phyloP scores from a whole-genome alignment of 192 early-diverging fungal species.

The Backusella psychrophila region DNA sequence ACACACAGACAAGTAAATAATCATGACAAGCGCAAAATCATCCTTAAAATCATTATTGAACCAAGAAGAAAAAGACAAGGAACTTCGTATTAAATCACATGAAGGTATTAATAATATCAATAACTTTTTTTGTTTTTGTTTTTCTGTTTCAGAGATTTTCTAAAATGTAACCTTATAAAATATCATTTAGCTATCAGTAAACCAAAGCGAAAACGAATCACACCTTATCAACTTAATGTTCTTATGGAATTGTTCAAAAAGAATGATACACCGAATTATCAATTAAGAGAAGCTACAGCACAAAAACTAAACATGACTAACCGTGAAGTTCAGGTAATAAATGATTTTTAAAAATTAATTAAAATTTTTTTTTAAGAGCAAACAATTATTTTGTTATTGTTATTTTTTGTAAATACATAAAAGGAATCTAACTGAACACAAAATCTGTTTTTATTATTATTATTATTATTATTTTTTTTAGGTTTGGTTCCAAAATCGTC shows the following conservation, averaged over 20 bases:
- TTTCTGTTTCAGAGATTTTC: background rate
- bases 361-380: constrained; percentile 3
- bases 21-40: background rate
- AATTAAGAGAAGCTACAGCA: constrained; percentile 70
- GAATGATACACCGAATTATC: constrained; percentile 76
- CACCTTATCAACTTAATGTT: constrained; percentile 68
- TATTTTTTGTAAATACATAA: background rate
- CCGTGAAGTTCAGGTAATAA: constrained; percentile 72
- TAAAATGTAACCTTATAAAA: background rate
- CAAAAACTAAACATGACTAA: constrained; percentile 76
- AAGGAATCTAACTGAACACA: constrained; percentile 6
- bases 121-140: background rate
- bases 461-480: constrained; percentile 22
- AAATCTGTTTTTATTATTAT: constrained; percentile 20
- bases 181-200: constrained; percentile 35
- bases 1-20: background rate
- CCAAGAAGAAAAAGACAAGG: constrained; percentile 10
- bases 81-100: constrained; percentile 20
- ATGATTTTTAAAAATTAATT: constrained; percentile 1
- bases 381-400: background rate
- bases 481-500: constrained; percentile 88
- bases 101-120: constrained; percentile 17
- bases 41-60: background rate
- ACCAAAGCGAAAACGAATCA: constrained; percentile 77
- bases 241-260: constrained; percentile 68